Percentiles rank a stretch among this genome's conserved stretches.
These are phyloP conservation scores for Cytospora chrysosperma DNA, from an alignment of 2,329 filamentous ascomycete genomes.

Conservation along the genomic window DNA sequence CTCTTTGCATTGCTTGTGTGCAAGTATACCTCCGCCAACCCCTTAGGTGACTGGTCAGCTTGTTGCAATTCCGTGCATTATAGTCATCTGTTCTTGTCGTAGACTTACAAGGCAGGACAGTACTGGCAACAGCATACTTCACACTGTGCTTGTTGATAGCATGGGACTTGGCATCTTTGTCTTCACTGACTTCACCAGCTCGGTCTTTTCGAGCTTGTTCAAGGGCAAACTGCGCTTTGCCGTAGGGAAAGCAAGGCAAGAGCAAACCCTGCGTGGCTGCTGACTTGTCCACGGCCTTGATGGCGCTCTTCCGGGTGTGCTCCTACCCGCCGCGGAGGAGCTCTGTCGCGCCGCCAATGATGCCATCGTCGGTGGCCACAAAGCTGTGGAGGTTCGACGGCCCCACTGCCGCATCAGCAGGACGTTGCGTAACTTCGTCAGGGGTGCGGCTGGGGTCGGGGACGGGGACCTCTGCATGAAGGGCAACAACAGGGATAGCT, in stretches of 20 bases:
- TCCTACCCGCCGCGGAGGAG: neutral
- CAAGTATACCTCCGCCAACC: conserved; percentile 22
- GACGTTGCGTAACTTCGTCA: neutral
- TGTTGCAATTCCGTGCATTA: too few species aligned
- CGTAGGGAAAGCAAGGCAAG: conserved; percentile 23
- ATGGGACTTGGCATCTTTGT: neutral
- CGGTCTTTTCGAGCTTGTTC: conserved; percentile 12
- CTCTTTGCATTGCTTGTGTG: conserved; percentile 17
- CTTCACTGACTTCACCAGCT: neutral
- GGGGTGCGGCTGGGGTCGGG: neutral
- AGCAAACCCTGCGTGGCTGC: conserved; percentile 19
- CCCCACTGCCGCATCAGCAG: neutral
- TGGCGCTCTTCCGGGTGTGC: conserved; percentile 11
- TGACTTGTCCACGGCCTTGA: conserved; percentile 17
- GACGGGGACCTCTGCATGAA: neutral
- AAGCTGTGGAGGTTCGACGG: conserved; percentile 16
- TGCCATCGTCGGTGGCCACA: conserved; percentile 13
- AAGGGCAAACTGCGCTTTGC: conserved; percentile 16
- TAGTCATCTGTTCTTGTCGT: neutral
- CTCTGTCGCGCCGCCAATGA: neutral
- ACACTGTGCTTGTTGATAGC: conserved; percentile 15
- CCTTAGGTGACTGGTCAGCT: conserved; percentile 10
- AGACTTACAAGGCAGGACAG: conserved; percentile 19
- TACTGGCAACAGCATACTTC: conserved; percentile 14
- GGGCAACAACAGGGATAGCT: neutral